phyloP scores from a whole-genome alignment of 169 alveolate genomes.

The Perkinsus olseni region DNA sequence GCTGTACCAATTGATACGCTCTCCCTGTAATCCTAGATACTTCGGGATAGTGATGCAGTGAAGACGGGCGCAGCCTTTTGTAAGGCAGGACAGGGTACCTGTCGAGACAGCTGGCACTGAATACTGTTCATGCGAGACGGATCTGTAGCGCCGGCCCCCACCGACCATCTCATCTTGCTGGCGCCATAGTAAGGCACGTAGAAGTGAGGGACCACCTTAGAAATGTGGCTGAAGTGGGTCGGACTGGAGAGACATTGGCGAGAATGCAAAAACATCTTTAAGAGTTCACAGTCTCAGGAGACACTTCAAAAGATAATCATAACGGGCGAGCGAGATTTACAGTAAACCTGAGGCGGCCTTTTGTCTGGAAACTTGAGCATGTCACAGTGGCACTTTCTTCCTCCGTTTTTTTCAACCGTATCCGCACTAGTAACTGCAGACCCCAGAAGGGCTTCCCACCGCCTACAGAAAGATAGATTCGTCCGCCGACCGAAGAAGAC shows the following conservation, averaged over 20 bases:
- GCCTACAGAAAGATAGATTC: background rate
- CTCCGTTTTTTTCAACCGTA: background rate
- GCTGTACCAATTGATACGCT: background rate
- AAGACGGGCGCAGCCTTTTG: background rate
- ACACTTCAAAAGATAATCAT: too few species aligned
- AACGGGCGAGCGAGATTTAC: slow-evolving; percentile 1
- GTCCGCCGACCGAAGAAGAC: background rate
- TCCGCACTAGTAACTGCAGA: background rate
- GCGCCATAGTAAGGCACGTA: background rate
- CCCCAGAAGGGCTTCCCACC: background rate
- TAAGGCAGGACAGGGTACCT: background rate
- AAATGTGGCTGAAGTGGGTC: background rate
- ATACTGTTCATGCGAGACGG: too few species aligned
- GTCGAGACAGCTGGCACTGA: background rate
- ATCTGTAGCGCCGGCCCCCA: too few species aligned
- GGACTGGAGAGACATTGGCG: background rate
- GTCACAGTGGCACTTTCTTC: background rate
- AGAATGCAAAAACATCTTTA: background rate
- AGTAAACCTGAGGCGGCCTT: background rate
- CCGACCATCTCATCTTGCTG: background rate
- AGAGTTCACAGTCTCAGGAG: too few species aligned
- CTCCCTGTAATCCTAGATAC: background rate
- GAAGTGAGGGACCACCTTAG: background rate
- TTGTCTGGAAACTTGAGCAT: too few species aligned
- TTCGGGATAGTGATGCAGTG: background rate